A percentile compares a stretch with the other conserved stretches of the same genome.
phyloP scores from a whole-genome alignment of 2,329 filamentous ascomycete genomes.

The Raffaelea deltoideospora region DNA sequence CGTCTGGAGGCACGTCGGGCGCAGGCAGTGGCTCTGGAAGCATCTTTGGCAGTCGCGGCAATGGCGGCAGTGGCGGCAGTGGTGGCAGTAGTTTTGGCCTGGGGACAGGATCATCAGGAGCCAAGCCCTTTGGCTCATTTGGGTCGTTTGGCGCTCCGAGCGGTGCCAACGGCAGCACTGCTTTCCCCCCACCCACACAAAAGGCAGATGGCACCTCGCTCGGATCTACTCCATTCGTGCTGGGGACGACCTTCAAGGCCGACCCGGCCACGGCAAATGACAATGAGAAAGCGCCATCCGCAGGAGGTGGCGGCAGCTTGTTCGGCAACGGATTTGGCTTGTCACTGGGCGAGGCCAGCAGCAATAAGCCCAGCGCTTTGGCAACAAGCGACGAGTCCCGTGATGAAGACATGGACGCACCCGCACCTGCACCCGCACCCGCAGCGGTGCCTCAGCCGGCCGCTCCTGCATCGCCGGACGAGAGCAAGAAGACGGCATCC shows the following conservation, averaged over 20 bases:
- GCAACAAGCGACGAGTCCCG: conserved; percentile 15
- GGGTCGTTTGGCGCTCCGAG: conserved; percentile 3
- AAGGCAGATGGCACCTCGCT: conserved; percentile 23
- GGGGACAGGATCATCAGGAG: too few species aligned
- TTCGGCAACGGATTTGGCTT: conserved; percentile 49
- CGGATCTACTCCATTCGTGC: conserved; percentile 45
- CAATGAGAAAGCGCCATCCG: conserved; percentile 26
- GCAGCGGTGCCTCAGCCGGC: conserved; percentile 7
- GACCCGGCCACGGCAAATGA: conserved; percentile 48
- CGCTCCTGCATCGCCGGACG: too few species aligned
- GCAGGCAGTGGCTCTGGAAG: conserved; percentile 13
- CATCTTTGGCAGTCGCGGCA: conserved; percentile 24
- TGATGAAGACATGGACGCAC: conserved; percentile 37
- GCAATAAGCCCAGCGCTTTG: background rate
- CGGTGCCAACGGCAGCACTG: conserved; percentile 14
- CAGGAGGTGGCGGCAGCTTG: conserved; percentile 23
- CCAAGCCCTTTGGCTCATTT: conserved; percentile 19
- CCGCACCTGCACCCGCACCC: conserved; percentile 14
- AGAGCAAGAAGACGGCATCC: conserved; percentile 12
- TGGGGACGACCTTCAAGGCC: conserved; percentile 51
- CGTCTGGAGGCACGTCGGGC: background rate
- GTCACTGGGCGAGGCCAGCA: conserved; percentile 32
- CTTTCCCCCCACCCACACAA: conserved; percentile 23
- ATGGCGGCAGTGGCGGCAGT: too few species aligned
- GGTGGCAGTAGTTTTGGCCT: conserved; percentile 24